Evolutionary conservation across 495 filamentous ascomycete species (phyloP).

Genomic region (Hamigera avellanea): DNA sequence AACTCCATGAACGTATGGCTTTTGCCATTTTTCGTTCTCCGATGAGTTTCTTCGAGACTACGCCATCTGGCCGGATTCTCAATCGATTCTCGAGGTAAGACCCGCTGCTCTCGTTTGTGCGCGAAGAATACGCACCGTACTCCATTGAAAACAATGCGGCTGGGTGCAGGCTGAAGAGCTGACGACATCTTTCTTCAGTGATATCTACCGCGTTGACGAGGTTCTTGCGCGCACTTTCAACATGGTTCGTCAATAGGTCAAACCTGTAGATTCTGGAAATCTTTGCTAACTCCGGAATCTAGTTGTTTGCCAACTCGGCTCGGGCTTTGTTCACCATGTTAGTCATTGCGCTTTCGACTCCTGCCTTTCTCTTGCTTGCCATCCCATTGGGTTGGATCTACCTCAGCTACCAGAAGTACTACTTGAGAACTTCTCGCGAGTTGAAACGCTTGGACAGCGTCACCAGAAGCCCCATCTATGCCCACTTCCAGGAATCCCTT

Average conservation of each 20-base stretch:
- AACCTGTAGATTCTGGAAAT: not conserved
- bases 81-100: conserved; percentile 88
- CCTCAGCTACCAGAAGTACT: conserved; percentile 92
- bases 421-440: conserved; percentile 90
- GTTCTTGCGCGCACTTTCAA: conserved; percentile 86
- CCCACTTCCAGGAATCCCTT: conserved; percentile 96
- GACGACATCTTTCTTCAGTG: conserved; percentile 34
- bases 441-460: conserved; percentile 93
- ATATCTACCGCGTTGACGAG: conserved; percentile 94
- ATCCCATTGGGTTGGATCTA: conserved; percentile 75
- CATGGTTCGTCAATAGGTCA: conserved; percentile 40
- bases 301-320: conserved; percentile 80
- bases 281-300: conserved; percentile 20
- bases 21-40: conserved; percentile 95
- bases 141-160: no score
- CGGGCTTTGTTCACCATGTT: conserved; percentile 75
- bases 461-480: conserved; percentile 89
- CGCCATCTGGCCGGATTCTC: conserved; percentile 90
- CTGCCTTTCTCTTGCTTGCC: conserved; percentile 68
- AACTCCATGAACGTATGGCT: conserved; percentile 97
- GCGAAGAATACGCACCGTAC: no score
- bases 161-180: no score
- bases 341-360: conserved; percentile 73
- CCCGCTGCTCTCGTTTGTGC: no score
- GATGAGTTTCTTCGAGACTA: conserved; percentile 99